Evolutionary conservation across 306 rosid species (phyloP), one percentile per base, ranked within the genome.

Genomic region (Medicago ruthenica): DNA sequence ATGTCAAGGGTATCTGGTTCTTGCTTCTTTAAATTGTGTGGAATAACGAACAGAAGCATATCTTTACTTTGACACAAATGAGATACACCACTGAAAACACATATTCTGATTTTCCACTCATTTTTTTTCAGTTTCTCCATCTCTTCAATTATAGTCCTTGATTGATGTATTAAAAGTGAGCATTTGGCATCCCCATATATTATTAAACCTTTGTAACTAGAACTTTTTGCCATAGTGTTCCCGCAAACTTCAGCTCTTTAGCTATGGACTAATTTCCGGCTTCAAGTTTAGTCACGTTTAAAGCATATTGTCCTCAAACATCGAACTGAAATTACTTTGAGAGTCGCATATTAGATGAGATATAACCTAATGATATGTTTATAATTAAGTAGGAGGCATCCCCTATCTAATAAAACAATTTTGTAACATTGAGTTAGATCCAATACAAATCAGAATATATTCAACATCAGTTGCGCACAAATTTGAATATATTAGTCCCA

Each of bases 1-100:
- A 59, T 75, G 67, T 57, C 11, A 34, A 62, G 61, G 53, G 86
- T 71, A 75, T 79, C 81, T 44, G 78, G 48, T 83, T 83, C 83
- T 75, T 75, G 71, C 59, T 22, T 53, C 74, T 75, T 70, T 63
- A 47, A 55, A 45, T 48, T 21, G 62, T 57, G 78, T 70, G 81
- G 83, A 79, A 75, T 47, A 75, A 47, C 36, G 17, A 54, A 71
- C 14, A 47, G 20, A 79, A 75, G 67, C 76, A 71, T 48, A 79
- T 55, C 61, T 83, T 76, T 37, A 27, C 21, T 39, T 62, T 21
- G 66, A 69, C 44, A 79, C 27, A 67, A 78, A 53, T 64, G 12
- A 79, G 75, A 45, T 75, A 59, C 76, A 50, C 55, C 67, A 70
- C 36, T 63, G 15, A 22, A 9, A 60, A 73, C 76, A 78, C 39